Conservation (phyloP, 805 yeast genomes). For the Schwanniomyces vanrijiae region DNA sequence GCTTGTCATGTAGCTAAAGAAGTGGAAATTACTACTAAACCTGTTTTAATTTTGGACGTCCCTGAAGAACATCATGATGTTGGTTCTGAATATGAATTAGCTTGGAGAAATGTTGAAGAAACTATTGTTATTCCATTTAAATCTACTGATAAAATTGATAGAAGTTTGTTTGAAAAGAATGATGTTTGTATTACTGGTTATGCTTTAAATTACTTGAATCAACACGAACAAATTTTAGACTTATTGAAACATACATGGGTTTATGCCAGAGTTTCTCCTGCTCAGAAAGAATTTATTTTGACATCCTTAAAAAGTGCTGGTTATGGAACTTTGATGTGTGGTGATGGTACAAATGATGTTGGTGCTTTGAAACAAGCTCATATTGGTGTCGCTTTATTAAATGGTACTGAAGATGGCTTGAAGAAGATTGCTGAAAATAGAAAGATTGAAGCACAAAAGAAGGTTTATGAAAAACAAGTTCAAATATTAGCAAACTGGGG, state of each 20-base stretch:
- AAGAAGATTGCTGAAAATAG: conserved; percentile 83
- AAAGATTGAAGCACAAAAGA: conserved; percentile 60
- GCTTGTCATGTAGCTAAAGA: conserved; percentile 97
- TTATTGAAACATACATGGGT: conserved; percentile 92
- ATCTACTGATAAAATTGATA: conserved; percentile 56
- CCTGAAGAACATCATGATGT: conserved; percentile 67
- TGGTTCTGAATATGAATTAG: conserved; percentile 52
- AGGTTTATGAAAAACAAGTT: conserved; percentile 81
- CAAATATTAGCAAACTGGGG: conserved; percentile 79
- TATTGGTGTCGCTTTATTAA: conserved; percentile 95
- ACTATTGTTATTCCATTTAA: conserved; percentile 66
- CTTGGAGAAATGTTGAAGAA: conserved; percentile 86
- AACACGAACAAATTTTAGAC: conserved; percentile 67
- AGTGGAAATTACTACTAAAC: conserved; percentile 82
- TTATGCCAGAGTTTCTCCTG: conserved; percentile 95
- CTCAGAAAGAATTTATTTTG: conserved; percentile 90
- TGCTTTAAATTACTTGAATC: conserved; percentile 68
- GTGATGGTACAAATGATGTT: conserved; percentile 99
- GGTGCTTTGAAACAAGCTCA: conserved; percentile 99
- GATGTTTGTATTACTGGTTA: conserved; percentile 94
- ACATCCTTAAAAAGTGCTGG: conserved; percentile 83
- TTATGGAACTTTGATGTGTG: conserved; percentile 95
- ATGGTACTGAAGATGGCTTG: conserved; percentile 94
- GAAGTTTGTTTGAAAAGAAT: conserved; percentile 56
- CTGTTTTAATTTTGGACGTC: conserved; percentile 80